Conservation (phyloP, 768 basidiomycete species). For the Boletus bicolor region DNA sequence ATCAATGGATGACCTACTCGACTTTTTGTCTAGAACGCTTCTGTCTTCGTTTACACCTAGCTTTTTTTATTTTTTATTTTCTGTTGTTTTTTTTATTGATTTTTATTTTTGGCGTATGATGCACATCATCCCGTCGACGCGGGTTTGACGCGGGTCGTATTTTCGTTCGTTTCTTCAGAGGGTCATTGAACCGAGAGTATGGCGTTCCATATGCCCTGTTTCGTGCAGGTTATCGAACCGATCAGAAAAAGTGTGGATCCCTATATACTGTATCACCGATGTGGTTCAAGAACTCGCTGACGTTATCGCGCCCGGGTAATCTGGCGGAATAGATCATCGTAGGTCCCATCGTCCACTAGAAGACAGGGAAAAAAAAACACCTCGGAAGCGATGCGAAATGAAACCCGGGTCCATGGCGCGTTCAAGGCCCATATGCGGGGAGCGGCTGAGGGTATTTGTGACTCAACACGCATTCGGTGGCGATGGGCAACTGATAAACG, state of each 20-base stretch:
- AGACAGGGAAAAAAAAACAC: not conserved
- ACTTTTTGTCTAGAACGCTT: not conserved
- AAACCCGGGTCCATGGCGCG: not conserved
- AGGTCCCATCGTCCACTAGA: not conserved
- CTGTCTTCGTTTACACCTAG: not conserved
- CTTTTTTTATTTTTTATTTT: not conserved
- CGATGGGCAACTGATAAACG: slow-evolving; percentile 5
- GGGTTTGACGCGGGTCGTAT: no score
- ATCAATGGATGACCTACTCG: not conserved
- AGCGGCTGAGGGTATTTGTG: slow-evolving; percentile 4
- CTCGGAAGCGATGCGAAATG: slow-evolving; percentile 8
- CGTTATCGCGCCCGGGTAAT: slow-evolving; percentile 1
- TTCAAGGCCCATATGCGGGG: not conserved
- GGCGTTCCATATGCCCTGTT: not conserved
- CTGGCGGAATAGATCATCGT: not conserved
- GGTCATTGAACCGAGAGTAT: not conserved
- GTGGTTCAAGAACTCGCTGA: not conserved
- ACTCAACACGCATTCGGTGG: not conserved
- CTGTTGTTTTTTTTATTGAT: no score
- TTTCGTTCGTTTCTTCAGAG: no score
- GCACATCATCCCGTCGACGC: not conserved
- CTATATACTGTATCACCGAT: not conserved
- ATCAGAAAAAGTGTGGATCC: slow-evolving; percentile 17
- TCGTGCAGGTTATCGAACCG: slow-evolving; percentile 4
- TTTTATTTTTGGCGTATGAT: not conserved